phyloP scores from a whole-genome alignment of 768 basidiomycete species.

The Strobilomyces echinocephalus region DNA sequence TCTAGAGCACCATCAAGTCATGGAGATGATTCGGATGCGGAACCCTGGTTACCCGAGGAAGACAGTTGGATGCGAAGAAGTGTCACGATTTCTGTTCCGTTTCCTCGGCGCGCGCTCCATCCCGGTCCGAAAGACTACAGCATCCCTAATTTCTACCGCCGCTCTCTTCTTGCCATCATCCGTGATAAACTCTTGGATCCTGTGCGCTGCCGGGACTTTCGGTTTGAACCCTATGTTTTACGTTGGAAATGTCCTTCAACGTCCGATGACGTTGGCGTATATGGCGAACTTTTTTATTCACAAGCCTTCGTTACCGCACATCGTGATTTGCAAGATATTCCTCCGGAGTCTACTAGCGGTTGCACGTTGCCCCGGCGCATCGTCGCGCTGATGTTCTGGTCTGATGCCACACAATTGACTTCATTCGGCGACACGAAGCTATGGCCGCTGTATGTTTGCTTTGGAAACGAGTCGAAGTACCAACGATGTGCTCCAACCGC shows the following conservation, averaged over 20 bases:
- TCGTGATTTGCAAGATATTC: neutral
- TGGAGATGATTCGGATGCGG: too few relatives aligned
- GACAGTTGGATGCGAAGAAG: neutral
- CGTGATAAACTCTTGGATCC: neutral
- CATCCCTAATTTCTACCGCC: neutral
- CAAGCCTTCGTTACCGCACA: neutral
- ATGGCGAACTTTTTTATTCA: too few relatives aligned
- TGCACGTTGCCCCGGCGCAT: neutral
- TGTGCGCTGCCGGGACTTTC: neutral
- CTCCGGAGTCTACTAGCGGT: neutral
- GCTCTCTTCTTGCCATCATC: neutral
- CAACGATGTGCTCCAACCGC: neutral
- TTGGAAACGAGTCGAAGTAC: neutral
- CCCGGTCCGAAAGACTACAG: neutral
- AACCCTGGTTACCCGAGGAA: too few relatives aligned
- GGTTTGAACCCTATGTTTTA: too few relatives aligned
- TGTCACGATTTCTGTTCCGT: neutral
- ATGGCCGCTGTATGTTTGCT: neutral
- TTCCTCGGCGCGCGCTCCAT: neutral
- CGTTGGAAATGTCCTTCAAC: too few relatives aligned
- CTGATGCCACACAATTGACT: neutral
- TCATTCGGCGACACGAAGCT: neutral
- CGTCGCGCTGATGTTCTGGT: slow-evolving; percentile 1
- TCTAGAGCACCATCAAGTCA: too few relatives aligned
- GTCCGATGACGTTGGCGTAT: too few relatives aligned